phyloP scores from a whole-genome alignment of 768 basidiomycete genomes.

The Suillus americanus region DNA sequence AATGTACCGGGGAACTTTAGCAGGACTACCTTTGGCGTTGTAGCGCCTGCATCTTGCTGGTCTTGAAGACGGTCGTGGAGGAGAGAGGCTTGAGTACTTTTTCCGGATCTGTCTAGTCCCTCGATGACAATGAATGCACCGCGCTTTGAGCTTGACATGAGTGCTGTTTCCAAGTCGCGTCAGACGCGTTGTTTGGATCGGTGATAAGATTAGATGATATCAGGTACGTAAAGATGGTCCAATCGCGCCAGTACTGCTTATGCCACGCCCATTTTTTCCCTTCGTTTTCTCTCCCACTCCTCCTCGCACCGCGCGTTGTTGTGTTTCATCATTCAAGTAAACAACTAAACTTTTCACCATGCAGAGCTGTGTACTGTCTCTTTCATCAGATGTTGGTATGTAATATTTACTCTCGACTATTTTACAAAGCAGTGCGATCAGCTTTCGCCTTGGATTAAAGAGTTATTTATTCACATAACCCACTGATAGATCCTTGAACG shows the following conservation, averaged over 20 bases:
- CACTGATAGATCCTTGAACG: slow-evolving; percentile 39
- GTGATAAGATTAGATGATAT: background rate
- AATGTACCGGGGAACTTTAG: slow-evolving; percentile 86
- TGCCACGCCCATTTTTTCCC: too few species aligned
- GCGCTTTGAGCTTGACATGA: slow-evolving; percentile 29
- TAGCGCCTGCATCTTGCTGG: background rate
- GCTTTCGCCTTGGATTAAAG: background rate
- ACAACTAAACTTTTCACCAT: background rate
- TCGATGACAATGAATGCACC: slow-evolving; percentile 92
- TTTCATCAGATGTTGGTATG: background rate
- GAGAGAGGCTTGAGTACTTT: slow-evolving; percentile 79
- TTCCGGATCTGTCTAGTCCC: slow-evolving; percentile 94
- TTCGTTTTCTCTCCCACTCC: too few species aligned
- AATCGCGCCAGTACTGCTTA: too few species aligned
- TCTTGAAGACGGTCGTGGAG: slow-evolving; percentile 56
- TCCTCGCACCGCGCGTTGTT: too few species aligned
- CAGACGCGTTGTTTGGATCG: background rate
- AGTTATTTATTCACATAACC: slow-evolving; percentile 44
- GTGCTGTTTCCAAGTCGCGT: background rate
- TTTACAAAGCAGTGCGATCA: background rate
- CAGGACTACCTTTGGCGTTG: slow-evolving; percentile 41
- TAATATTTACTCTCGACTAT: background rate
- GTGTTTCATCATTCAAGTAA: background rate
- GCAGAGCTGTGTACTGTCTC: background rate
- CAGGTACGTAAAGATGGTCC: background rate